Conservation (phyloP, 2,329 filamentous ascomycete genomes). For the Elsinoe arachidis region DNA sequence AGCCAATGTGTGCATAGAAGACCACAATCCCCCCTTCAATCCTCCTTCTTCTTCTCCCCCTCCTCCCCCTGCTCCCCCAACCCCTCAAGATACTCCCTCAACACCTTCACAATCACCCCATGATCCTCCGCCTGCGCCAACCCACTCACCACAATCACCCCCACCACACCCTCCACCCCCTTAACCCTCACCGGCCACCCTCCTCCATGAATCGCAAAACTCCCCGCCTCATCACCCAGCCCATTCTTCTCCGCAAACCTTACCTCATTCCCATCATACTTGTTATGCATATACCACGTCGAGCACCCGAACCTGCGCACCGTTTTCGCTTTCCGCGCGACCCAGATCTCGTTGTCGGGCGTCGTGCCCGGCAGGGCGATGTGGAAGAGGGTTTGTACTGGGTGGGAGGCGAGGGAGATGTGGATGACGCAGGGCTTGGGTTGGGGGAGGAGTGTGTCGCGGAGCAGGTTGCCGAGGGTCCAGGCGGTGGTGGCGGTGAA, state of each 20-base stretch:
- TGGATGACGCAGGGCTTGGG: slow-evolving; percentile 52
- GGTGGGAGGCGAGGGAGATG: slow-evolving; percentile 50
- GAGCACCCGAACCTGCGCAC: slow-evolving; percentile 62
- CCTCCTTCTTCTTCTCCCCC: slow-evolving; percentile 32
- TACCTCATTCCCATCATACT: slow-evolving; percentile 55
- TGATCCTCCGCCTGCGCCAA: slow-evolving; percentile 72
- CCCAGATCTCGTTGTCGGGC: slow-evolving; percentile 51
- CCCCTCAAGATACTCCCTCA: slow-evolving; percentile 45
- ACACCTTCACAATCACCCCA: slow-evolving; percentile 61
- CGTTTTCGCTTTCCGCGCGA: slow-evolving; percentile 60
- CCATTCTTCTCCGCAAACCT: slow-evolving; percentile 58
- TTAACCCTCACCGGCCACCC: slow-evolving; percentile 63
- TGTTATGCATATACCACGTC: slow-evolving; percentile 64
- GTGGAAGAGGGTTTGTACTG: slow-evolving; percentile 58
- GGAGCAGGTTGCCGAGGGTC: slow-evolving; percentile 55
- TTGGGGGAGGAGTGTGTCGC: slow-evolving; percentile 51
- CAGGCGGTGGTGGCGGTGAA: slow-evolving; percentile 60
- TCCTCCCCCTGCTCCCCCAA: slow-evolving; percentile 20
- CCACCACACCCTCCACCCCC: slow-evolving; percentile 68
- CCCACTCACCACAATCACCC: slow-evolving; percentile 66
- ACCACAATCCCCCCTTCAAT: slow-evolving; percentile 12
- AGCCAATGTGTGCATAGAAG: not conserved
- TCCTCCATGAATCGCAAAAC: slow-evolving; percentile 72
- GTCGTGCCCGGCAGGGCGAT: slow-evolving; percentile 55
- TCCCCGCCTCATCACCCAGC: slow-evolving; percentile 46